Percentiles rank a stretch among this genome's conserved stretches.
phyloP scores from a whole-genome alignment of 805 yeast genomes.

The Candida morakotiae region DNA sequence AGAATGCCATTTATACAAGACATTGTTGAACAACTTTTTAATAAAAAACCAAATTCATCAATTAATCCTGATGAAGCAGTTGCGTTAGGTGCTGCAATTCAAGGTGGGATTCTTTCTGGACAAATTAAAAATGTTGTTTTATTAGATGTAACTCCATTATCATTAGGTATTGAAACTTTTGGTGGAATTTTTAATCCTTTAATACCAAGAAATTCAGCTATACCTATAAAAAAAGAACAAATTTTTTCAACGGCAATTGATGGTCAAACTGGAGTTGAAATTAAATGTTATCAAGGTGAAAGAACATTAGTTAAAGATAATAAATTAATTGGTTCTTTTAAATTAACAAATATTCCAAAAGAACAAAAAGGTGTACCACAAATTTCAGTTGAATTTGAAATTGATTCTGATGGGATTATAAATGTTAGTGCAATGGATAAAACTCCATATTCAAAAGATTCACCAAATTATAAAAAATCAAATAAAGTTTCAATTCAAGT shows the following conservation, averaged over 20 bases:
- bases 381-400: conserved; percentile 69
- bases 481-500: conserved; percentile 60
- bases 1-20: conserved; percentile 78
- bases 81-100: conserved; percentile 86
- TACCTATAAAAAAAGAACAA: conserved; percentile 73
- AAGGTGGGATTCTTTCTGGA: conserved; percentile 83
- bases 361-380: conserved; percentile 81
- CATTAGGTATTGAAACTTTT: conserved; percentile 79
- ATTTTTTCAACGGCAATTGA: conserved; percentile 79
- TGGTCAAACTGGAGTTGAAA: conserved; percentile 79
- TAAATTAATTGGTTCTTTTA: conserved; percentile 71
- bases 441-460: conserved; percentile 35
- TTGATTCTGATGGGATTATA: conserved; percentile 76
- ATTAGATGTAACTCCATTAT: conserved; percentile 79
- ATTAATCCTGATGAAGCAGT: conserved; percentile 94
- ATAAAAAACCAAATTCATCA: conserved; percentile 62
- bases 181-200: conserved; percentile 81
- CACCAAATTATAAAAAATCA: conserved; percentile 39
- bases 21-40: conserved; percentile 56
- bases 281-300: conserved; percentile 79
- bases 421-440: conserved; percentile 57
- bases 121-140: conserved; percentile 74
- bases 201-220: conserved; percentile 72
- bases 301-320: conserved; percentile 74
- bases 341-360: conserved; percentile 66